These are phyloP conservation scores for Aureobasidium namibiae DNA, from an alignment of 2,329 filamentous ascomycete species.

Conservation along the genomic window DNA sequence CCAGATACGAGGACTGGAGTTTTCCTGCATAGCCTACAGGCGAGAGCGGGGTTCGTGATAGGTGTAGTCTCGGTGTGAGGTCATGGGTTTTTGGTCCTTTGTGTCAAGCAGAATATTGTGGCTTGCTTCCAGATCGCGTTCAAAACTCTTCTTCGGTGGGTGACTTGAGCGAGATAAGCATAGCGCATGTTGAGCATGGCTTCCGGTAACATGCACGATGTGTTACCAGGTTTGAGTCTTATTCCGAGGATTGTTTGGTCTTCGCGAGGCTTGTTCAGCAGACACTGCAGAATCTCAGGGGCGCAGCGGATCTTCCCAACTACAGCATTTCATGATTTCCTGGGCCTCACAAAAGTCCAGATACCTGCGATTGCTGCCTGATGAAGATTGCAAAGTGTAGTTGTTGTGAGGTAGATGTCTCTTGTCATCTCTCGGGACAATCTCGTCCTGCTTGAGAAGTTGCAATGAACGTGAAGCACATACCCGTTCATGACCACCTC, in stretches of 20 bases:
- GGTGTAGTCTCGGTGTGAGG: background rate
- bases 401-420: background rate
- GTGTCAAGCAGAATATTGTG: background rate
- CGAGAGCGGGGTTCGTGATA: background rate
- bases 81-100: background rate
- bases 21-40: background rate
- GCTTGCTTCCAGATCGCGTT: background rate
- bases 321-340: background rate
- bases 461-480: too few species aligned
- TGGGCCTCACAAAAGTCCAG: too few species aligned
- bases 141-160: background rate
- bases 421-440: too few species aligned
- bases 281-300: background rate
- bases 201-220: background rate
- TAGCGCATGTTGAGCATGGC: background rate
- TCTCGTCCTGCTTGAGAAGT: background rate
- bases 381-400: background rate
- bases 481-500: background rate
- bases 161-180: background rate
- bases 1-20: background rate
- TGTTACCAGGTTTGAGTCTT: background rate
- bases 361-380: too few species aligned
- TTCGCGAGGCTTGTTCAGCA: background rate
- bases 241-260: too few species aligned
- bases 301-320: background rate